phyloP scores from a whole-genome alignment of 306 rosid species.

The Parietaria judaica region DNA sequence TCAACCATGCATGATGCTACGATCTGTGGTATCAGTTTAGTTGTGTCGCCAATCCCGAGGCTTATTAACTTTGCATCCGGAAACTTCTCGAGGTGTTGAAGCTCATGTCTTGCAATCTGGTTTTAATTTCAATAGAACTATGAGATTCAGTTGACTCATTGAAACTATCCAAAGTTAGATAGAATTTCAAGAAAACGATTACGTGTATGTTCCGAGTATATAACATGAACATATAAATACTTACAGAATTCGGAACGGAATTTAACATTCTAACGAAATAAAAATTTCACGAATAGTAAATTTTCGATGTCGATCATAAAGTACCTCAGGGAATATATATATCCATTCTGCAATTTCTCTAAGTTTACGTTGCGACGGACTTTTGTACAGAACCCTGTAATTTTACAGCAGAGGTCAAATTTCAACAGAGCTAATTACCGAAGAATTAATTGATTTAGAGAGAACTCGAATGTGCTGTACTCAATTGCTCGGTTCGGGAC shows the following conservation, averaged over 20 bases:
- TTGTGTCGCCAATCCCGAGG: slow-evolving; percentile 70
- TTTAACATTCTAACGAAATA: background rate
- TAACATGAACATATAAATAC: no score
- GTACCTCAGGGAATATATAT: slow-evolving; percentile 71
- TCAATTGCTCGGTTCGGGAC: slow-evolving; percentile 27
- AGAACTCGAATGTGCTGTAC: slow-evolving; percentile 22
- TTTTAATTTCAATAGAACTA: slow-evolving; percentile 2
- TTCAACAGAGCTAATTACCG: background rate
- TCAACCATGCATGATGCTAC: slow-evolving; percentile 54
- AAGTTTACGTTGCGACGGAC: slow-evolving; percentile 54
- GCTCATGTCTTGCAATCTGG: slow-evolving; percentile 54
- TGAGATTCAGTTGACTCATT: background rate
- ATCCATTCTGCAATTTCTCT: slow-evolving; percentile 58
- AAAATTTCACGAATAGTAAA: background rate
- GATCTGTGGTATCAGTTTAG: slow-evolving; percentile 54
- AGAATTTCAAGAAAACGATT: background rate
- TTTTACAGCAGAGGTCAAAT: slow-evolving; percentile 17
- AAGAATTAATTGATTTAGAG: slow-evolving; percentile 3
- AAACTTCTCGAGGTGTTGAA: slow-evolving; percentile 43
- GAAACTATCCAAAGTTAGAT: background rate
- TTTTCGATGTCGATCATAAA: background rate
- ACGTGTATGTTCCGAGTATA: background rate
- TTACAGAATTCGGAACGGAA: no score
- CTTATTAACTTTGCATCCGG: slow-evolving; percentile 54
- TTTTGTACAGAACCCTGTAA: slow-evolving; percentile 44